phyloP scores from a whole-genome alignment of 1,139 yeast genomes.

The Hemisphaericaspora xylanilytica region DNA sequence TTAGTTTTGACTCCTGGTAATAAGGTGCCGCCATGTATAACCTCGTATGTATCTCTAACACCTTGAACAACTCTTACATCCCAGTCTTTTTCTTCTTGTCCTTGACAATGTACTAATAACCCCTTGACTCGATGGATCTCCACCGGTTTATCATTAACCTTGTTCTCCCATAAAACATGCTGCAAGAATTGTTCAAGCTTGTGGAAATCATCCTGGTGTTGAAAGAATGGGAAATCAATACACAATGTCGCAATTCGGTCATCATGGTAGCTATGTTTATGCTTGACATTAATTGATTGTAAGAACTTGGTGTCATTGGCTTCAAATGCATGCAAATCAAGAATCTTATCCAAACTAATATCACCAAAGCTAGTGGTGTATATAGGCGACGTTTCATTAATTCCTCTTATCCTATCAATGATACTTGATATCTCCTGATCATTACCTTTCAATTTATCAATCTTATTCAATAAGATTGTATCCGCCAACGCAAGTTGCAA shows the following conservation, averaged over 20 bases:
- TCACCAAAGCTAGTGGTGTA: conserved; percentile 71
- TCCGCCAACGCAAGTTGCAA: conserved; percentile 91
- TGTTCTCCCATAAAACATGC: conserved; percentile 64
- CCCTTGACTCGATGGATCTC: conserved; percentile 89
- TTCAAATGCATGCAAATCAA: conserved; percentile 83
- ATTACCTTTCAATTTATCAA: conserved; percentile 45
- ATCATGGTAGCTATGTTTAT: conserved; percentile 35
- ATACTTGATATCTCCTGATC: conserved; percentile 19
- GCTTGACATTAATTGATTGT: conserved; percentile 16
- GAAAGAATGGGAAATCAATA: conserved; percentile 49
- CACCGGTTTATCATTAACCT: conserved; percentile 36
- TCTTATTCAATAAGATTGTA: conserved; percentile 71
- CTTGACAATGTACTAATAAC: conserved; percentile 41
- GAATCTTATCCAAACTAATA: conserved; percentile 54
- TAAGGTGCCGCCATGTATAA: conserved; percentile 51
- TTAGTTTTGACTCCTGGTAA: conserved; percentile 37
- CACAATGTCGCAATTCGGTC: conserved; percentile 63
- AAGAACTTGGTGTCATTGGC: conserved; percentile 34
- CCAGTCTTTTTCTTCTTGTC: conserved; percentile 11
- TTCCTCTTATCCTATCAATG: conserved; percentile 45
- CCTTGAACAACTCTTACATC: conserved; percentile 80
- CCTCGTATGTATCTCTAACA: conserved; percentile 87
- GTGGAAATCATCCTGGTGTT: conserved; percentile 28
- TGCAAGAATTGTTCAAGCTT: conserved; percentile 63
- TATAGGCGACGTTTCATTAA: conserved; percentile 70